Evolutionary conservation across 306 rosid genomes (phyloP).

Genomic region (Acacia melanoxylon): DNA sequence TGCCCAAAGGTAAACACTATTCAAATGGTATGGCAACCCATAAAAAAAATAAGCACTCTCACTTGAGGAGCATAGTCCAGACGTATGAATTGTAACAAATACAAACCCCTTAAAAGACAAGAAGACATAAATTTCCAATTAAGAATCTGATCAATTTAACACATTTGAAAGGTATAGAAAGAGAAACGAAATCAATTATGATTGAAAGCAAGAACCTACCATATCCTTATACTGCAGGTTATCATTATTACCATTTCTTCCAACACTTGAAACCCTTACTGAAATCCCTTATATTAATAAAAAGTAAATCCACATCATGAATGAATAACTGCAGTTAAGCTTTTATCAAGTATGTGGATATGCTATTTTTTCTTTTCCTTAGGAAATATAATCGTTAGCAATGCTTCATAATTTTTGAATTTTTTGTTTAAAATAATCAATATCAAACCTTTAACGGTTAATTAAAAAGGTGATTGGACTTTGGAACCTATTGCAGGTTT

Average conservation of each 20-base stretch:
- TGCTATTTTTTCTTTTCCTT: constrained; percentile 5
- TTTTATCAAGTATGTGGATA: neutral
- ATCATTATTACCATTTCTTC: neutral
- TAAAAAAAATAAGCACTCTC: neutral
- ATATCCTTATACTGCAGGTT: neutral
- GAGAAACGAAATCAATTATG: neutral
- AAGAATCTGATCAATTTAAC: neutral
- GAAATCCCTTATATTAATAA: neutral
- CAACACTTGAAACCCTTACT: neutral
- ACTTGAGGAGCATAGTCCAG: neutral
- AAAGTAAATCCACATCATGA: constrained; percentile 20
- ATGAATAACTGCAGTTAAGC: constrained; percentile 14
- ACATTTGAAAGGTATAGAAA: neutral
- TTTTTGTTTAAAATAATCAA: constrained; percentile 16
- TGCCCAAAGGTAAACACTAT: neutral
- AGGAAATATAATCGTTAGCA: constrained; percentile 7
- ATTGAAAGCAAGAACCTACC: neutral
- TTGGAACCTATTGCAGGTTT: constrained; percentile 60
- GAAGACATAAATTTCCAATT: neutral
- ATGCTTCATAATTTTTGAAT: constrained; percentile 11
- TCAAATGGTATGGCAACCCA: neutral
- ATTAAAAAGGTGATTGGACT: constrained; percentile 29
- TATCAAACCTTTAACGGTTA: constrained; percentile 22
- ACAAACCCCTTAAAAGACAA: neutral
- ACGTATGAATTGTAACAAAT: neutral